These are phyloP conservation scores for Solidago caesia DNA, from an alignment of 129 eudicot genomes.

Conservation along the genomic window DNA sequence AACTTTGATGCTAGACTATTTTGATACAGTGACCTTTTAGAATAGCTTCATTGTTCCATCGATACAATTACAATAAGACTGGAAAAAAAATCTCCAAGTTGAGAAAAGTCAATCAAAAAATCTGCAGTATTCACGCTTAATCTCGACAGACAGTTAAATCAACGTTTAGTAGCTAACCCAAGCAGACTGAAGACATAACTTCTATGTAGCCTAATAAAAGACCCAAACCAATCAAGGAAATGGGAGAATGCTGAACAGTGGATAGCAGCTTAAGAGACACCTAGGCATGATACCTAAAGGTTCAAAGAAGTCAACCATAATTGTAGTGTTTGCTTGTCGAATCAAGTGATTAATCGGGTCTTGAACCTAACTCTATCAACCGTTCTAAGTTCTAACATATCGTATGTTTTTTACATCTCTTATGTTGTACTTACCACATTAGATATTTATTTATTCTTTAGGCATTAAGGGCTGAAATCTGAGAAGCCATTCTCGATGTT, in stretches of 20 bases:
- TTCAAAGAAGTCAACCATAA: background rate
- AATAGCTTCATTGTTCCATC: slow-evolving; percentile 4
- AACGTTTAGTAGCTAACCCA: background rate
- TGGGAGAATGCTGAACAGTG: background rate
- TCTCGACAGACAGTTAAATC: background rate
- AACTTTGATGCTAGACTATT: background rate
- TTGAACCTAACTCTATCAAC: background rate
- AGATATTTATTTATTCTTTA: background rate
- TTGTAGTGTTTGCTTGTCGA: background rate
- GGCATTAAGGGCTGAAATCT: background rate
- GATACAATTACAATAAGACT: background rate
- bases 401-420: background rate
- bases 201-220: no score
- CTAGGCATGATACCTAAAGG: no score
- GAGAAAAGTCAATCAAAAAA: background rate
- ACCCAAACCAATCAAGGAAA: no score
- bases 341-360: background rate
- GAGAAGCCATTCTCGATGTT: background rate
- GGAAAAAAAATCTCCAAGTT: background rate
- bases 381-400: background rate
- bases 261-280: background rate
- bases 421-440: background rate
- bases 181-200: no score
- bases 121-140: background rate
- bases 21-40: background rate